phyloP scores from a whole-genome alignment of 1,139 yeast species.

The Yamadazyma friedrichii region DNA sequence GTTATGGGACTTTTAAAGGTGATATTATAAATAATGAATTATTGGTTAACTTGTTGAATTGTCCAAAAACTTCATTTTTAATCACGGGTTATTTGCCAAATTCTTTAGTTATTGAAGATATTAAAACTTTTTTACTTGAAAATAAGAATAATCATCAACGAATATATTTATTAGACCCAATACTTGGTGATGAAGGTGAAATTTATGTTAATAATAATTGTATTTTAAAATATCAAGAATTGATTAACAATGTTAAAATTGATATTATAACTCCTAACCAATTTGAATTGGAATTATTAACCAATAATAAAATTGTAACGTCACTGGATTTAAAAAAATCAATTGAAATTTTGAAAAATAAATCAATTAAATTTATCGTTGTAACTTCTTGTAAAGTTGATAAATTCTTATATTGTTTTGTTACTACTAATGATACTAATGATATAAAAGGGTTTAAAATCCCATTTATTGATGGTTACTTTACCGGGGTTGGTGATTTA shows the following conservation, averaged over 20 bases:
- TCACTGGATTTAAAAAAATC: conserved; percentile 41
- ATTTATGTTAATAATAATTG: conserved; percentile 74
- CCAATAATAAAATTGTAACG: conserved; percentile 48
- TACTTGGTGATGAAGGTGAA: conserved; percentile 85
- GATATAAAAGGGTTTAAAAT: conserved; percentile 36
- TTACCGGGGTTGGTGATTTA: conserved; percentile 92
- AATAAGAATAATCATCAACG: background rate
- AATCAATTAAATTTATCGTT: conserved; percentile 55
- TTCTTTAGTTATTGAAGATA: conserved; percentile 11
- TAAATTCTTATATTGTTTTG: conserved; percentile 49
- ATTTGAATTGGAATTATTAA: conserved; percentile 73
- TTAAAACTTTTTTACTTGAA: background rate
- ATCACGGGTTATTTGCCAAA: conserved; percentile 41
- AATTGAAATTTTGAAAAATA: conserved; percentile 24
- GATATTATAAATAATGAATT: conserved; percentile 7
- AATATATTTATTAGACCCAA: conserved; percentile 72
- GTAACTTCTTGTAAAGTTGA: conserved; percentile 43
- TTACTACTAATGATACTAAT: conserved; percentile 33
- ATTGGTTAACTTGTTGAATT: conserved; percentile 14
- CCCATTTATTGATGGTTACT: conserved; percentile 64
- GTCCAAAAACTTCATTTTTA: conserved; percentile 11
- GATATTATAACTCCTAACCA: conserved; percentile 82
- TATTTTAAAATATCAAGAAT: conserved; percentile 56
- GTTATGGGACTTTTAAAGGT: conserved; percentile 51
- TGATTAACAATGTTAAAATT: conserved; percentile 50